Evolutionary conservation across 1,284 basidiomycete genomes (phyloP).

Genomic region (Porodaedalea pini): DNA sequence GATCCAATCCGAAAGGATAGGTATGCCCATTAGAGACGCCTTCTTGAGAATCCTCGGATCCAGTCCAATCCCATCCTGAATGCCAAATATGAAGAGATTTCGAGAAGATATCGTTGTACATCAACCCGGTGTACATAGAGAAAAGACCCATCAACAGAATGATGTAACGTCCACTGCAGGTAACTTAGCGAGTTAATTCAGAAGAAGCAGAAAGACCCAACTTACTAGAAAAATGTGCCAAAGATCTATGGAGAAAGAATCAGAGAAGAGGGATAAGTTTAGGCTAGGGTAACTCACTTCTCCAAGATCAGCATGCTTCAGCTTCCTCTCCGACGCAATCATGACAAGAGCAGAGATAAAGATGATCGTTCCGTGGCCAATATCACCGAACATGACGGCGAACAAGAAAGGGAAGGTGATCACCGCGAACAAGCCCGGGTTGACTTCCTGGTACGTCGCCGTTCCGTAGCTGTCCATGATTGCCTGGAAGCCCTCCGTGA

Average conservation of each 20-base stretch:
- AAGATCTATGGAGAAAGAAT: conserved; percentile 53
- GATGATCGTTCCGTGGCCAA: conserved; percentile 92
- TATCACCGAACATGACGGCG: conserved; percentile 99
- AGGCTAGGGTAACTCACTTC: conserved; percentile 51
- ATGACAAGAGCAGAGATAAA: conserved; percentile 76
- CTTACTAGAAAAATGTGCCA: conserved; percentile 91
- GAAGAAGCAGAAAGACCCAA: conserved; percentile 23
- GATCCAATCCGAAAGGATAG: conserved; percentile 95
- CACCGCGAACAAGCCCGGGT: conserved; percentile 92
- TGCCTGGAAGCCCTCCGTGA: conserved; percentile 95
- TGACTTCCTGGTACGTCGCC: conserved; percentile 94
- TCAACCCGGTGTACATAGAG: conserved; percentile 93
- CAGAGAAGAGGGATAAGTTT: conserved; percentile 14
- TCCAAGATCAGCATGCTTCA: conserved; percentile 73
- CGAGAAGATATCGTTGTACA: conserved; percentile 99
- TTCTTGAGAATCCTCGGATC: conserved; percentile 42
- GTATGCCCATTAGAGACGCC: conserved; percentile 62
- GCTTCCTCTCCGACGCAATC: conserved; percentile 82
- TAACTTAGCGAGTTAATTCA: conserved; percentile 23
- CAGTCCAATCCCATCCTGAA: conserved; percentile 86
- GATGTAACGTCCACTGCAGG: conserved; percentile 87
- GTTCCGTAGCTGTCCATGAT: conserved; percentile 99
- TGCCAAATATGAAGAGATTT: conserved; percentile 86
- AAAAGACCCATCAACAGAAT: conserved; percentile 97
- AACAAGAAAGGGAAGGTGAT: conserved; percentile 98